These are phyloP conservation scores for Vinca major DNA, from an alignment of 305 asterid genomes.

Conservation along the genomic window DNA sequence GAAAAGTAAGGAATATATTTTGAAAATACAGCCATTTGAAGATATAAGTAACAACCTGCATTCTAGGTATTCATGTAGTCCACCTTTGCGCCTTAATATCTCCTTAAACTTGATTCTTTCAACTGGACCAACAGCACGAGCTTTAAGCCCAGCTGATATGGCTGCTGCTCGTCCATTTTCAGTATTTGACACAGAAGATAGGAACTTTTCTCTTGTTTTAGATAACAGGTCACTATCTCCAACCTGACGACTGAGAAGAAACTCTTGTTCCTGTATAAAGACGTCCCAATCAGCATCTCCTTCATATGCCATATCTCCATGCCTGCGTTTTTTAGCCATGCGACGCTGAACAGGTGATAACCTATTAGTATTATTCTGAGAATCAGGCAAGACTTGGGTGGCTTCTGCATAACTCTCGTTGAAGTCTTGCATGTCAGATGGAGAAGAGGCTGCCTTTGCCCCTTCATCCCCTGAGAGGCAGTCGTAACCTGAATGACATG, in stretches of 20 bases:
- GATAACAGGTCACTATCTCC: slow-evolving; percentile 29
- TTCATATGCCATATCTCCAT: slow-evolving; percentile 96
- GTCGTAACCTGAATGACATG: slow-evolving; percentile 27
- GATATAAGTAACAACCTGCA: slow-evolving; percentile 60
- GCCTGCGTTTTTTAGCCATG: slow-evolving; percentile 62
- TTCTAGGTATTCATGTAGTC: slow-evolving; percentile 85
- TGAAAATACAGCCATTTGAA: background rate
- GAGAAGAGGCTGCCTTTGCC: slow-evolving; percentile 33
- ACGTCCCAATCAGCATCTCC: slow-evolving; percentile 98
- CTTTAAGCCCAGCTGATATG: slow-evolving; percentile 77
- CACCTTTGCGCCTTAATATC: slow-evolving; percentile 86
- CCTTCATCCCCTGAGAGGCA: slow-evolving; percentile 49
- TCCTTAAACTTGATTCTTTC: slow-evolving; percentile 92
- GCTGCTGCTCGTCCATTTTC: slow-evolving; percentile 79
- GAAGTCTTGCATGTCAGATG: slow-evolving; percentile 39
- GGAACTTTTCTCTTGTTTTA: slow-evolving; percentile 42
- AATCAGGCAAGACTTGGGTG: slow-evolving; percentile 32
- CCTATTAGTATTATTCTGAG: slow-evolving; percentile 40
- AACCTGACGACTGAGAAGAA: slow-evolving; percentile 40
- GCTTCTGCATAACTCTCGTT: slow-evolving; percentile 44
- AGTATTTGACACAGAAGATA: slow-evolving; percentile 38
- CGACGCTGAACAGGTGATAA: slow-evolving; percentile 61
- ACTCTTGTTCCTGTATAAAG: slow-evolving; percentile 63
- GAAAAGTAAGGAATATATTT: background rate
- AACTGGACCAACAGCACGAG: slow-evolving; percentile 71